Evolutionary conservation across 2,329 filamentous ascomycete genomes (phyloP), one percentile per base, ranked within the genome.

Genomic region (Claviceps sp.): DNA sequence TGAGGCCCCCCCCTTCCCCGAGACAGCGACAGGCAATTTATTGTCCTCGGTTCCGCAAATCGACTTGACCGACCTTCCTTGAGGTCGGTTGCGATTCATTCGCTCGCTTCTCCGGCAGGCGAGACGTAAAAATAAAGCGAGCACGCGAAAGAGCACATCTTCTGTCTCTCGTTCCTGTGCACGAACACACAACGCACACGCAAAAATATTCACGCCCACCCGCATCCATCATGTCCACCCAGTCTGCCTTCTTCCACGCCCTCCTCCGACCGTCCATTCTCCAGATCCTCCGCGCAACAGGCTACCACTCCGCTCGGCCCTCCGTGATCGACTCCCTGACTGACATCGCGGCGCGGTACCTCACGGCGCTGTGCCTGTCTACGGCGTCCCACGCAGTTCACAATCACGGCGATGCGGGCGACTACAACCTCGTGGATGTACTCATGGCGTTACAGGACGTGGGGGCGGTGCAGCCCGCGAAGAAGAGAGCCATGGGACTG

Each of bases 261-360:
- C 83, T 95, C 57, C 77, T 97, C 53, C 88, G 89, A 43, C 91
- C 91, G 2, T 84, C 84, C 47, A 81, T 96, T 55, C 81, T 97
- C 53, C 89, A 96, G 69, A 91, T 95, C 61, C 81, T 97, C 49
- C 89, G 91, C 63, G 88, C 90, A 34, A 85, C 89, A 24, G 91
- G 91, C 64, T 97, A 94, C 71, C 87, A 94, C 65, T 77, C 84
- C 43, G 87, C 89, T 49, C 82, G 82, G 51, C 84, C 88, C 2
- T 84, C 85, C 3, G 89, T 94, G 6, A 75, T 96, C 53, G 90
- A 97, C 69, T 84, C 87, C 9, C 67, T 96, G n/a, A 87, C 89
- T 14, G 89, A 96, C 67, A 76, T 97, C 7, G 84, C 89, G 0
- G 86, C 84, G 44, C 82, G 87, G 58, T 95, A 96, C 67, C 72